Conservation (phyloP, 441 rosid species). For the Gossypium trilobum region DNA sequence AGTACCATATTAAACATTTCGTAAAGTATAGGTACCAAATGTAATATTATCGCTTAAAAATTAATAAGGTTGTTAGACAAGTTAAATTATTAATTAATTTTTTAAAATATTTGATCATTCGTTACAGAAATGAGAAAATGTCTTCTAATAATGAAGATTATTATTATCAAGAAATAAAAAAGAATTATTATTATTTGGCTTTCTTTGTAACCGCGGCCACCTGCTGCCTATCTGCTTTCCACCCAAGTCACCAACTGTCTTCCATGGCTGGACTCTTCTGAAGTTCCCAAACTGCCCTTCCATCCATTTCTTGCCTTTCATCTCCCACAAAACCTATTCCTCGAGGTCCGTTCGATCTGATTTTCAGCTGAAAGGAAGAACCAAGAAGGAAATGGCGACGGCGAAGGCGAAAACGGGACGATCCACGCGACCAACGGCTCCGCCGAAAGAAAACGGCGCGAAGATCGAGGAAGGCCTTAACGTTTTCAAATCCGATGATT, state of each 20-base stretch:
- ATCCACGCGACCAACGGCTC: slow-evolving; percentile 32
- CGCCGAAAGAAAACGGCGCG: slow-evolving; percentile 60
- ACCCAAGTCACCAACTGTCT: slow-evolving; percentile 4
- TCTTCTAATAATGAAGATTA: background rate
- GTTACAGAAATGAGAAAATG: background rate
- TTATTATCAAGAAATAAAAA: background rate
- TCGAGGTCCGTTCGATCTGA: background rate
- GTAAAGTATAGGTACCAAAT: background rate
- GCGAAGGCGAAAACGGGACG: slow-evolving; percentile 46
- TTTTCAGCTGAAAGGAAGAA: background rate
- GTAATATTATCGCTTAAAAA: too few relatives aligned
- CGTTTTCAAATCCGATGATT: slow-evolving; percentile 78
- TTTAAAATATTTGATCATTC: background rate
- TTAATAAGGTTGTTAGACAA: background rate
- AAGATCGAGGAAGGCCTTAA: slow-evolving; percentile 72
- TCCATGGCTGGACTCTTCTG: slow-evolving; percentile 9
- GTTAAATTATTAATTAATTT: background rate
- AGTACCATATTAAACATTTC: too few relatives aligned
- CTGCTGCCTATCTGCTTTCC: background rate
- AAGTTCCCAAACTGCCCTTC: background rate
- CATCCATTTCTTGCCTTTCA: background rate
- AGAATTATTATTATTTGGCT: background rate
- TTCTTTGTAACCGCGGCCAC: background rate
- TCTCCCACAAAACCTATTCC: background rate
- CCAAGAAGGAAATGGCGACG: slow-evolving; percentile 37